phyloP scores from a whole-genome alignment of 345 rosid genomes.

The Citrus trifoliata region DNA sequence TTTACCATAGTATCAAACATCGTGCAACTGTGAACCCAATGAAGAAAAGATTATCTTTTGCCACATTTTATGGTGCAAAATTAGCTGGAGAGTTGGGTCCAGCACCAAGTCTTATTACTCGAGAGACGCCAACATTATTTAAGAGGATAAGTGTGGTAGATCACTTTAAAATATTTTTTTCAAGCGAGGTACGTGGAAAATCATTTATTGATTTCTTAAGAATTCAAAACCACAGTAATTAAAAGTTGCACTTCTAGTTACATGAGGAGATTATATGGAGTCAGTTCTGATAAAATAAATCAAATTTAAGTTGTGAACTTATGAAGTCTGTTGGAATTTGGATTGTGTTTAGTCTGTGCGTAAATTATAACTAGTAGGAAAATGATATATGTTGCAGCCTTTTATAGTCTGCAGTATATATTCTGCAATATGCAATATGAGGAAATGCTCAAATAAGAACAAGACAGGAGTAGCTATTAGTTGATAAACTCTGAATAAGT shows the following conservation, averaged over 20 bases:
- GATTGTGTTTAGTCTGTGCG: too few species aligned
- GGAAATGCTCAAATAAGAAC: neutral
- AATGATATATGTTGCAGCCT: too few species aligned
- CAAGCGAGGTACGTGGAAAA: conserved; percentile 10
- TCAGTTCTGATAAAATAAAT: too few species aligned
- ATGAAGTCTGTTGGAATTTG: too few species aligned
- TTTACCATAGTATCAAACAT: conserved; percentile 20
- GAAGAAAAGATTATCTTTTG: conserved; percentile 10
- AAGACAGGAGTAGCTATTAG: neutral
- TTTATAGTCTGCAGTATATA: too few species aligned
- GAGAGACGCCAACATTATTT: conserved; percentile 13
- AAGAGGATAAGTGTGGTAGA: conserved; percentile 5
- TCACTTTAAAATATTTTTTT: conserved; percentile 9
- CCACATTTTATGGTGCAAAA: neutral
- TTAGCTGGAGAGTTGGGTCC: neutral
- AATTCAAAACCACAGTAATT: neutral
- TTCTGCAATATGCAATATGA: neutral
- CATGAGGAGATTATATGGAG: too few species aligned
- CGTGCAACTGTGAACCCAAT: conserved; percentile 10
- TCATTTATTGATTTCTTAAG: conserved; percentile 22
- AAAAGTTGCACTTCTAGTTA: neutral
- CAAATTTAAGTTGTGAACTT: too few species aligned
- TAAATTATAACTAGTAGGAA: too few species aligned
- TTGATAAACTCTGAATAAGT: neutral
- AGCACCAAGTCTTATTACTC: neutral